A percentile compares a stretch with the other conserved stretches of the same genome.
Evolutionary conservation across 2,329 filamentous ascomycete species (phyloP).

Genomic region (Scytalidium sp.): DNA sequence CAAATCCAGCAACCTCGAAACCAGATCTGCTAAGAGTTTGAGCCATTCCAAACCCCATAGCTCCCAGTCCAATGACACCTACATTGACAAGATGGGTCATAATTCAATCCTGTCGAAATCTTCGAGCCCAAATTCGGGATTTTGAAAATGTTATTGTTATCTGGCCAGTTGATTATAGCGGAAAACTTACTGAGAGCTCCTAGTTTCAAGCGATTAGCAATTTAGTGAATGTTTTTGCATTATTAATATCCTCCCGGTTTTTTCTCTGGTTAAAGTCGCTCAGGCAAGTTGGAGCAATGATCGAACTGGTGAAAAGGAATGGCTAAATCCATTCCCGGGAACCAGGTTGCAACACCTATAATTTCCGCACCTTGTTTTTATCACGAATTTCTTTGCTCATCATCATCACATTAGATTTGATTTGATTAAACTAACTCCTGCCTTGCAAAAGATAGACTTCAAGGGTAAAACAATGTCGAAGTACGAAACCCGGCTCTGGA

Average conservation of each 20-base stretch:
- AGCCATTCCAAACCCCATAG: conserved; percentile 83
- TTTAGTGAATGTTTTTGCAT: neutral
- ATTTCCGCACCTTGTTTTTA: neutral
- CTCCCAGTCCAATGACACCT: conserved; percentile 57
- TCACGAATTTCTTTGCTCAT: neutral
- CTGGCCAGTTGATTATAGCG: neutral
- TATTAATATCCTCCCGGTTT: neutral
- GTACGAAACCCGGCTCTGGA: conserved; percentile 7
- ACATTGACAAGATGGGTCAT: neutral
- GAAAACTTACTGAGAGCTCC: neutral
- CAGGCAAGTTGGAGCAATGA: neutral
- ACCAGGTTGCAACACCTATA: neutral
- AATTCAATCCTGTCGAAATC: neutral
- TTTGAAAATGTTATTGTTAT: neutral
- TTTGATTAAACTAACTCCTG: neutral
- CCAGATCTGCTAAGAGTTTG: conserved; percentile 67
- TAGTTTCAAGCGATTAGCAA: neutral
- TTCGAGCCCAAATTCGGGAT: neutral
- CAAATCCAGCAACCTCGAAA: conserved; percentile 67
- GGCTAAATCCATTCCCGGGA: neutral
- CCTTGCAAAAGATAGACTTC: neutral
- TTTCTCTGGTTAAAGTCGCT: neutral
- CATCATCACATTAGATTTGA: neutral
- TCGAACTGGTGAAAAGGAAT: neutral
- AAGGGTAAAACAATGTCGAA: neutral